phyloP scores from a whole-genome alignment of 2,329 filamentous ascomycete genomes.

The Botryotinia calthae region DNA sequence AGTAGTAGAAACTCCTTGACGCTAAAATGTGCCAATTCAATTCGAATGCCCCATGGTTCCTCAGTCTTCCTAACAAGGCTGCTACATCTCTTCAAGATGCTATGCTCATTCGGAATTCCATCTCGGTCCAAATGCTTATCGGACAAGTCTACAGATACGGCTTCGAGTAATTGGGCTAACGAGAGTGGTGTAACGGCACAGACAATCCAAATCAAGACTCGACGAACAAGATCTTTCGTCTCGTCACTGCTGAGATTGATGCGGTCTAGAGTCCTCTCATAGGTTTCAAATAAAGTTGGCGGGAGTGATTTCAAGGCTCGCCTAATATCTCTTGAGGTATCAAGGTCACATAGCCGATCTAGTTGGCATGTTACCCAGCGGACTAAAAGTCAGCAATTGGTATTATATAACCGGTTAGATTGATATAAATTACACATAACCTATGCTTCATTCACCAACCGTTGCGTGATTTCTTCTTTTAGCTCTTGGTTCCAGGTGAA shows the following conservation, averaged over 20 bases:
- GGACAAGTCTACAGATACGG: no score
- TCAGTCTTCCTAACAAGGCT: no score
- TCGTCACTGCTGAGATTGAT: constrained; percentile 29
- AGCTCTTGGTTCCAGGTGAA: constrained; percentile 14
- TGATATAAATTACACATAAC: constrained; percentile 22
- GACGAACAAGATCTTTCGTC: no score
- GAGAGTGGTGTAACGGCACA: no score
- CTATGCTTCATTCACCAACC: constrained; percentile 22
- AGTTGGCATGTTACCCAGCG: constrained; percentile 27
- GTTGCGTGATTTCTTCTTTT: constrained; percentile 24
- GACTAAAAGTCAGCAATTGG: constrained; percentile 13
- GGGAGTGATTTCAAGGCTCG: constrained; percentile 26
- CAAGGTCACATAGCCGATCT: constrained; percentile 24
- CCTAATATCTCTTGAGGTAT: constrained; percentile 26
- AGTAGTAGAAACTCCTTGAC: no score
- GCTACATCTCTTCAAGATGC: no score
- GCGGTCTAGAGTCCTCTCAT: constrained; percentile 34
- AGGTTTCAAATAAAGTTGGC: constrained; percentile 30
- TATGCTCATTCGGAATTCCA: no score
- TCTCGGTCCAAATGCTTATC: no score
- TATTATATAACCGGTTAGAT: not conserved
- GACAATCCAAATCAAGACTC: no score
- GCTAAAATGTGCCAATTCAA: no score
- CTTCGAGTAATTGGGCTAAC: no score
- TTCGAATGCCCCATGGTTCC: no score